Percentiles rank a stretch among this genome's conserved stretches.
Evolutionary conservation across 495 filamentous ascomycete species (phyloP).

Genomic region (Hypoxylon crocopeplum): DNA sequence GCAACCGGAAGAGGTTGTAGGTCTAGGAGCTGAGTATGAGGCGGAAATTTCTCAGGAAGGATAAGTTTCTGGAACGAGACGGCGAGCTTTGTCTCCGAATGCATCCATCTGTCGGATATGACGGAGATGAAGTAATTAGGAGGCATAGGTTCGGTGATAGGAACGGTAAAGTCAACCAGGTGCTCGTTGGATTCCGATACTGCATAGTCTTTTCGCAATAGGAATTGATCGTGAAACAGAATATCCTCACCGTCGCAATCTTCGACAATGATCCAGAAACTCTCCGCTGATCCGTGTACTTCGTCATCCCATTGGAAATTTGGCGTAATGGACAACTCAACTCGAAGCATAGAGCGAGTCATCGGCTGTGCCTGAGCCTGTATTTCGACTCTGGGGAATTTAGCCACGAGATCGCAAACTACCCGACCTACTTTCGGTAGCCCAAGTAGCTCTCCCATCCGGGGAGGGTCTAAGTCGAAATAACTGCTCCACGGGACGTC

Average conservation of each 20-base stretch:
- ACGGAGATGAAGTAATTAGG: conserved; percentile 98
- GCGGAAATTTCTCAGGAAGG: conserved; percentile 92
- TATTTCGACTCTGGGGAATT: conserved; percentile 91
- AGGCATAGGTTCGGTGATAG: conserved; percentile 96
- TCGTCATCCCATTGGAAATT: conserved; percentile 97
- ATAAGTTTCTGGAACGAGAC: conserved; percentile 95
- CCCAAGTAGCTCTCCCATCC: conserved; percentile 95
- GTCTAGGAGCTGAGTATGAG: conserved; percentile 88
- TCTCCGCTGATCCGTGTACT: conserved; percentile 85
- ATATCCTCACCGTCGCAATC: conserved; percentile 98
- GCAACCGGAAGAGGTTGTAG: conserved; percentile 88
- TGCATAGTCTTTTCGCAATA: conserved; percentile 87
- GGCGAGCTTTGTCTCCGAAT: conserved; percentile 90
- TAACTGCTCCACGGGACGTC: conserved; percentile 94
- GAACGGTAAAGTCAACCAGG: conserved; percentile 95
- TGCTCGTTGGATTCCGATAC: conserved; percentile 84
- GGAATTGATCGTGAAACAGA: conserved; percentile 92
- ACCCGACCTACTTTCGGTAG: conserved; percentile 87
- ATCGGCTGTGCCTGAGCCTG: conserved; percentile 93
- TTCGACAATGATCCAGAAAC: conserved; percentile 96
- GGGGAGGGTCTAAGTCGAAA: conserved; percentile 93
- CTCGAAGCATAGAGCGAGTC: conserved; percentile 92
- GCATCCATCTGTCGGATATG: conserved; percentile 96
- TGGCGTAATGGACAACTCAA: conserved; percentile 91
- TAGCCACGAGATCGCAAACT: conserved; percentile 84